Evolutionary conservation across 306 rosid genomes (phyloP).

Genomic region (Calophaca sinica): DNA sequence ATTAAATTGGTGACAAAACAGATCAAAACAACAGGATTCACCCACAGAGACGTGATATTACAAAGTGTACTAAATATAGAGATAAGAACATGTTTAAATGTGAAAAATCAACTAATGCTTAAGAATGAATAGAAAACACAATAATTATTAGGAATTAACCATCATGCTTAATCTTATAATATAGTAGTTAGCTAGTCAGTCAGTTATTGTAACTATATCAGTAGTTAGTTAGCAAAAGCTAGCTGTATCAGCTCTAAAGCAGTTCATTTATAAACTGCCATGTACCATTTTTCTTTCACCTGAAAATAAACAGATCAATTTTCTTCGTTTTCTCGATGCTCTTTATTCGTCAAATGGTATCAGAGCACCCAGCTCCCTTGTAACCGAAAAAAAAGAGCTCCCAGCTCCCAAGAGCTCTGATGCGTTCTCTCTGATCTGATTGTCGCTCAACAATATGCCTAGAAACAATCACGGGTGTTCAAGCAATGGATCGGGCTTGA

Average conservation of each 20-base stretch:
- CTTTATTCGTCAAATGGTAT: not conserved
- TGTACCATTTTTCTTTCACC: not conserved
- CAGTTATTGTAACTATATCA: not conserved
- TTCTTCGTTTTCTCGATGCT: not conserved
- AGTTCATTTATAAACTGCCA: not conserved
- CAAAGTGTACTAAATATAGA: constrained; percentile 14
- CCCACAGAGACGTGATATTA: not conserved
- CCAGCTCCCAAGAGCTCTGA: not conserved
- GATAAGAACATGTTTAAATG: constrained; percentile 7
- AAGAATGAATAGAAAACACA: constrained; percentile 20
- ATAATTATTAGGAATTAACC: constrained; percentile 16
- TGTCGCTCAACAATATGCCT: too few relatives aligned
- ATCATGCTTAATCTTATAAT: not conserved
- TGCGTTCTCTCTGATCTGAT: not conserved
- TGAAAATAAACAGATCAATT: not conserved
- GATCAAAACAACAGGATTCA: not conserved
- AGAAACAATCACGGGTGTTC: not conserved
- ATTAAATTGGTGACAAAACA: constrained; percentile 34
- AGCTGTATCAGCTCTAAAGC: not conserved
- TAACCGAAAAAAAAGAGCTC: too few relatives aligned
- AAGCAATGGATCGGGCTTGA: not conserved
- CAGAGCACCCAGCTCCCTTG: too few relatives aligned
- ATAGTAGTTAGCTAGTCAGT: not conserved
- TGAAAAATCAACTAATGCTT: not conserved
- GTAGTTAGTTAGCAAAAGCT: not conserved